phyloP scores from a whole-genome alignment of 306 rosid species.

The Sphenostylis stenocarpa region DNA sequence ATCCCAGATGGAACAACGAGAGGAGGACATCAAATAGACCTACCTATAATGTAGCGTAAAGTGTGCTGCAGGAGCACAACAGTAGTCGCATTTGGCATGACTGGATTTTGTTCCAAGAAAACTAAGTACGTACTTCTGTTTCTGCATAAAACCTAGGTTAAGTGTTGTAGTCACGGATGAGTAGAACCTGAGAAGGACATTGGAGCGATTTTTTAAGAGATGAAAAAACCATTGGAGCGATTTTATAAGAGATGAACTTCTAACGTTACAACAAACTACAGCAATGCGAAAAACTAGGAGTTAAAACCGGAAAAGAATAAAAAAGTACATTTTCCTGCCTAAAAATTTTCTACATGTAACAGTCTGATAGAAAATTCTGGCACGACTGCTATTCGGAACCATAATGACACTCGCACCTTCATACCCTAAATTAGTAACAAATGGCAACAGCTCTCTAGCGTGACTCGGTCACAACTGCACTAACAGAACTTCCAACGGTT shows the following conservation, averaged over 20 bases:
- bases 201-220: slow-evolving; percentile 10
- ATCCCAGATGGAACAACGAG: not conserved
- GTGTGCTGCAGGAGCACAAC: no score
- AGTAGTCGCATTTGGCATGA: no score
- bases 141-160: not conserved
- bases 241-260: slow-evolving; percentile 19
- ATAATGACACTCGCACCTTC: slow-evolving; percentile 39
- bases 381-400: slow-evolving; percentile 34
- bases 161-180: no score
- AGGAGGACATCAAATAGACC: not conserved
- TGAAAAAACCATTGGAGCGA: slow-evolving; percentile 13
- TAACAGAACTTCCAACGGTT: slow-evolving; percentile 99
- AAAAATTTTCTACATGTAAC: slow-evolving; percentile 37
- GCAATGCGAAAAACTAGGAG: not conserved
- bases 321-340: slow-evolving; percentile 32
- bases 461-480: slow-evolving; percentile 33
- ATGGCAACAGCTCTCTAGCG: slow-evolving; percentile 29
- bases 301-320: slow-evolving; percentile 24
- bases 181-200: not conserved
- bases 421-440: slow-evolving; percentile 40
- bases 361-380: slow-evolving; percentile 35
- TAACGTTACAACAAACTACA: slow-evolving; percentile 22
- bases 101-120: not conserved
- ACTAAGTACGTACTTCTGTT: not conserved
- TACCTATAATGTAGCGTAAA: no score